Evolutionary conservation across 495 filamentous ascomycete species (phyloP).

Genomic region (Talaromyces wortmannii): DNA sequence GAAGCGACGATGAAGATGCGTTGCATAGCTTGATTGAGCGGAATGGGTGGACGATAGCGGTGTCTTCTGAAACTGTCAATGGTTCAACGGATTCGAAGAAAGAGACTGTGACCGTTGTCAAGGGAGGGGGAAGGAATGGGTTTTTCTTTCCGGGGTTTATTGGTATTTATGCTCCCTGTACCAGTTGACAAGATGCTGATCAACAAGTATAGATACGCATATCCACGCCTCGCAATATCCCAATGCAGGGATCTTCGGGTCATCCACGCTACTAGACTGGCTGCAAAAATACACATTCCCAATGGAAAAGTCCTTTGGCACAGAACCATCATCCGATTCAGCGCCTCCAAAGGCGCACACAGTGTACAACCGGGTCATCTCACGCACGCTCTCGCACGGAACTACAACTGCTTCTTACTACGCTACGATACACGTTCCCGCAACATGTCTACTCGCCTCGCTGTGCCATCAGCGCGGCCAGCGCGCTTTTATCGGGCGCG

Average conservation of each 20-base stretch:
- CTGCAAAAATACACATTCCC: conserved; percentile 94
- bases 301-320: conserved; percentile 64
- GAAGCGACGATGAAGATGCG: conserved; percentile 21
- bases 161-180: conserved; percentile 36
- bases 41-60: conserved; percentile 30
- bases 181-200: not conserved
- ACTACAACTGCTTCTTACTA: conserved; percentile 91
- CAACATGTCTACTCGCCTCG: conserved; percentile 83
- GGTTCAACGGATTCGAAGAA: not conserved
- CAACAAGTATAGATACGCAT: conserved; percentile 63
- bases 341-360: conserved; percentile 38
- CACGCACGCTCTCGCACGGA: conserved; percentile 75
- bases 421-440: conserved; percentile 72
- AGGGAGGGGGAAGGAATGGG: conserved; percentile 30
- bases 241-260: conserved; percentile 87
- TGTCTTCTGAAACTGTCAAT: not conserved
- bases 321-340: conserved; percentile 10
- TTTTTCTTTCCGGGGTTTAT: conserved; percentile 97
- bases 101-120: conserved; percentile 16
- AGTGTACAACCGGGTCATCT: conserved; percentile 68
- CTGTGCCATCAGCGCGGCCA: conserved; percentile 72
- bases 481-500: conserved; percentile 81
- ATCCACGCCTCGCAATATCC: conserved; percentile 93
- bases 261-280: conserved; percentile 84
- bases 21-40: conserved; percentile 34